Conservation (phyloP, 176 grass and related monocot genomes). For the Oryza brachyantha region DNA sequence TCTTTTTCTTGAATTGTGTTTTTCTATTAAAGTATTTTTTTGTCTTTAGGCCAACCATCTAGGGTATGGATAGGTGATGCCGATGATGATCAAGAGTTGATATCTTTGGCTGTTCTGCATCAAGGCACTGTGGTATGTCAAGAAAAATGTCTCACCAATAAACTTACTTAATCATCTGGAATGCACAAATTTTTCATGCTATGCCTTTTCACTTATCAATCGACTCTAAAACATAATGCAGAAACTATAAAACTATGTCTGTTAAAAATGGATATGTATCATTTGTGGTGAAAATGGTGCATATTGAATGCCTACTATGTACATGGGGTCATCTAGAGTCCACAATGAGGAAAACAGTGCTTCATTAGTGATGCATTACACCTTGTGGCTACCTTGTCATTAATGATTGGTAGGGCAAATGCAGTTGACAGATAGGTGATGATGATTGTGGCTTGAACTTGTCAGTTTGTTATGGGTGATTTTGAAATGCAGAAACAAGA, state of each 20-base stretch:
- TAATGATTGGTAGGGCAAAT: neutral
- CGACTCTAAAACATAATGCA: neutral
- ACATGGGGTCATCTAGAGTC: neutral
- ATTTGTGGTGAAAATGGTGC: conserved; percentile 16
- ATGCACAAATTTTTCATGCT: conserved; percentile 21
- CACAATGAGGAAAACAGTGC: conserved; percentile 12
- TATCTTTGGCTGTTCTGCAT: conserved; percentile 80
- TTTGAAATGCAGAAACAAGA: conserved; percentile 6
- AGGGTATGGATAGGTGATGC: conserved; percentile 77
- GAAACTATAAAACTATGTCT: conserved; percentile 8
- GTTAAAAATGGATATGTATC: neutral
- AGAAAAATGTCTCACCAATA: conserved; percentile 5
- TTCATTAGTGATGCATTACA: conserved; percentile 15
- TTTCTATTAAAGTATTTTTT: conserved; percentile 23
- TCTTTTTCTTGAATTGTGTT: conserved; percentile 14
- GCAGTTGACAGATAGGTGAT: conserved; percentile 6
- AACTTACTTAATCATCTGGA: conserved; percentile 16
- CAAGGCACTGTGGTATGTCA: conserved; percentile 46
- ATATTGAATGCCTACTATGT: neutral
- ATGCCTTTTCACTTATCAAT: conserved; percentile 8
- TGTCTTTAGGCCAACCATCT: conserved; percentile 50
- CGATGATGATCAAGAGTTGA: conserved; percentile 70
- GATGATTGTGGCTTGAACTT: conserved; percentile 15
- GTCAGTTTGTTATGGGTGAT: neutral
- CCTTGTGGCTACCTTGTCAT: neutral